Conservation (phyloP, 2,329 filamentous ascomycete genomes). For the Epichloe hybrida region DNA sequence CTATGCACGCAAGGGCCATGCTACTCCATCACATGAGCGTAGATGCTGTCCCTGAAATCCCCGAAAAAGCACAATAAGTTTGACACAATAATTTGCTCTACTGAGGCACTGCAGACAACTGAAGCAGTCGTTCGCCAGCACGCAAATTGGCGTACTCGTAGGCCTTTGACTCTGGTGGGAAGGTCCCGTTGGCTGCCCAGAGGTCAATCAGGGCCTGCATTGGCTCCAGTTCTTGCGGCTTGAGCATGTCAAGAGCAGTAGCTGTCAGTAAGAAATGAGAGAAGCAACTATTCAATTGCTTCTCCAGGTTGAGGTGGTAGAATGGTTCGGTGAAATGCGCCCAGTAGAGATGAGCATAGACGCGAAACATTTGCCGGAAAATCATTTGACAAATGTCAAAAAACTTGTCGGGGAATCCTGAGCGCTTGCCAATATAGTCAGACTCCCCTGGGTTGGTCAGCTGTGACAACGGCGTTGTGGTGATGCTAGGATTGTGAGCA, state of each 20-base stretch:
- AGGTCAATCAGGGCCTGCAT: conserved; percentile 92
- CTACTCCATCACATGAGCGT: not conserved
- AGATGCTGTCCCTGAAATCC: not conserved
- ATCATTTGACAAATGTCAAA: conserved; percentile 83
- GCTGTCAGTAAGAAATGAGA: conserved; percentile 73
- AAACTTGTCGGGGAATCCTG: conserved; percentile 85
- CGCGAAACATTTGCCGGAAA: conserved; percentile 96
- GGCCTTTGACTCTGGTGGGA: conserved; percentile 61
- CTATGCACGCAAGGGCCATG: conserved; percentile 1
- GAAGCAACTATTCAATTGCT: conserved; percentile 78
- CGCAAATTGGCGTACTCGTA: conserved; percentile 51
- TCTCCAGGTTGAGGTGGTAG: conserved; percentile 68
- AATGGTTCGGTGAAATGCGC: conserved; percentile 80
- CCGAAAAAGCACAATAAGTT: not conserved
- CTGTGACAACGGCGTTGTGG: conserved; percentile 46
- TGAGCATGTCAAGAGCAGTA: conserved; percentile 70
- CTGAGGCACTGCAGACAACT: conserved; percentile 26
- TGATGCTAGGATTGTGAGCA: conserved; percentile 46
- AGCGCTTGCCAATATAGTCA: conserved; percentile 81
- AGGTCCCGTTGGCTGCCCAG: conserved; percentile 78
- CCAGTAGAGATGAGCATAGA: conserved; percentile 97
- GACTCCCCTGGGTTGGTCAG: conserved; percentile 49
- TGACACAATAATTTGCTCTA: conserved; percentile 6
- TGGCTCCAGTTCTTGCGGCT: conserved; percentile 81
- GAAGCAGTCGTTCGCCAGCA: conserved; percentile 45